A percentile compares a stretch with the other conserved stretches of the same genome.
Evolutionary conservation across 2,329 filamentous ascomycete genomes (phyloP).

Genomic region (Falciphora oryzae): DNA sequence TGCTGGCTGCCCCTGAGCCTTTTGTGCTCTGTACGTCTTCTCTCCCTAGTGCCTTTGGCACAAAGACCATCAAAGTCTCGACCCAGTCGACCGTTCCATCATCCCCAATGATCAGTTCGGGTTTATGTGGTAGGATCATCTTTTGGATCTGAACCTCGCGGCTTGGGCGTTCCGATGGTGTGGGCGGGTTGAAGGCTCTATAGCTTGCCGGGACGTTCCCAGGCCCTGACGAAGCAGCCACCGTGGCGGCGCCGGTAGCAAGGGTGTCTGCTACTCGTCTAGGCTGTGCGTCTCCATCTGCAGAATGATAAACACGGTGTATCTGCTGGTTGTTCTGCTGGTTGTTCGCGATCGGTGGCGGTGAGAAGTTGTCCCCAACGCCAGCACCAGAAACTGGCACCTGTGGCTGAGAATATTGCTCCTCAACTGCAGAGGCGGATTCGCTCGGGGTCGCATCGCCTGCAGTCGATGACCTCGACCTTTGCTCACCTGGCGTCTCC

Average conservation of each 20-base stretch:
- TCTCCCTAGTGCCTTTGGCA: not conserved
- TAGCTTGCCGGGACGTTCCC: not conserved
- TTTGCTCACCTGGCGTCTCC: too few species aligned
- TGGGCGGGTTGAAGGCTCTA: not conserved
- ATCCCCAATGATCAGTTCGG: not conserved
- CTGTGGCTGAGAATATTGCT: not conserved
- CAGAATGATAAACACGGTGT: too few species aligned
- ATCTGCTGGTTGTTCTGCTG: too few species aligned
- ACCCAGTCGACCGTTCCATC: not conserved
- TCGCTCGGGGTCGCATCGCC: not conserved
- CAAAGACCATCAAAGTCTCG: not conserved
- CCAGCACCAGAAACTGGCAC: too few species aligned
- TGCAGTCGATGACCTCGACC: not conserved
- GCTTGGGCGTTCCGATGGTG: not conserved
- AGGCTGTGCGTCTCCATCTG: not conserved
- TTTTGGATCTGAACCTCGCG: not conserved
- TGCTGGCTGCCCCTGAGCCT: not conserved
- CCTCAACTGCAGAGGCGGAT: not conserved
- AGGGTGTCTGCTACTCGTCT: not conserved
- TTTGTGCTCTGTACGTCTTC: not conserved
- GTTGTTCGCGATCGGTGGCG: too few species aligned
- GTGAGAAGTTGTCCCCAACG: too few species aligned
- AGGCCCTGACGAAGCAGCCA: too few species aligned
- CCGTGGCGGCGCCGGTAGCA: too few species aligned
- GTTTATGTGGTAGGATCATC: not conserved